A percentile compares a stretch with the other conserved stretches of the same genome.
Evolutionary conservation across 176 grass and related monocot genomes (phyloP).

Genomic region (Calamus simplicifolius): DNA sequence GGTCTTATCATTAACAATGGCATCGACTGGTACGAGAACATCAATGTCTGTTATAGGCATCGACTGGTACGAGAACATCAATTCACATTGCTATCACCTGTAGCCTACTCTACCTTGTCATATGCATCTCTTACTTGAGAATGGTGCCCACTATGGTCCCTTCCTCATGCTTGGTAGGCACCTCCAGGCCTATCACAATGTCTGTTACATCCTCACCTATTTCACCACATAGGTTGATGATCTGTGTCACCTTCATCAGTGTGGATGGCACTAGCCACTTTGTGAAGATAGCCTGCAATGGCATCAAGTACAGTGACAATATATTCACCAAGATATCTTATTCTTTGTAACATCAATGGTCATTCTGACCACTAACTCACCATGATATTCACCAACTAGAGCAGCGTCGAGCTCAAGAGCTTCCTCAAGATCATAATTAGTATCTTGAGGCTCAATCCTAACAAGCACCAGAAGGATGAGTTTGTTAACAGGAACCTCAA

Average conservation of each 20-base stretch:
- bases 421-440: slow-evolving; percentile 75
- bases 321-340: slow-evolving; percentile 62
- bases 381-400: slow-evolving; percentile 64
- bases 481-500: slow-evolving; percentile 84
- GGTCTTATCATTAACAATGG: slow-evolving; percentile 81
- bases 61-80: slow-evolving; percentile 91
- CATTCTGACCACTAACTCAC: slow-evolving; percentile 56
- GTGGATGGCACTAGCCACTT: slow-evolving; percentile 74
- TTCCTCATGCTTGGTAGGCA: slow-evolving; percentile 84
- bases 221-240: slow-evolving; percentile 78
- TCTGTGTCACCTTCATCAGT: slow-evolving; percentile 72
- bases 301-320: slow-evolving; percentile 88
- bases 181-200: slow-evolving; percentile 64
- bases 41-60: no score
- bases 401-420: slow-evolving; percentile 72
- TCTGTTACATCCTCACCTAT: slow-evolving; percentile 53
- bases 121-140: slow-evolving; percentile 83
- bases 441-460: slow-evolving; percentile 47
- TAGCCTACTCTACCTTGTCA: slow-evolving; percentile 77
- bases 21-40: slow-evolving; percentile 95
- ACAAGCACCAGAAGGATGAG: slow-evolving; percentile 27
- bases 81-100: background rate
- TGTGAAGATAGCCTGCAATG: slow-evolving; percentile 94
- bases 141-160: slow-evolving; percentile 69
- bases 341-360: slow-evolving; percentile 39